A percentile compares a stretch with the other conserved stretches of the same genome.
phyloP scores from a whole-genome alignment of 2,329 filamentous ascomycete genomes.

The Volutella citrinella region DNA sequence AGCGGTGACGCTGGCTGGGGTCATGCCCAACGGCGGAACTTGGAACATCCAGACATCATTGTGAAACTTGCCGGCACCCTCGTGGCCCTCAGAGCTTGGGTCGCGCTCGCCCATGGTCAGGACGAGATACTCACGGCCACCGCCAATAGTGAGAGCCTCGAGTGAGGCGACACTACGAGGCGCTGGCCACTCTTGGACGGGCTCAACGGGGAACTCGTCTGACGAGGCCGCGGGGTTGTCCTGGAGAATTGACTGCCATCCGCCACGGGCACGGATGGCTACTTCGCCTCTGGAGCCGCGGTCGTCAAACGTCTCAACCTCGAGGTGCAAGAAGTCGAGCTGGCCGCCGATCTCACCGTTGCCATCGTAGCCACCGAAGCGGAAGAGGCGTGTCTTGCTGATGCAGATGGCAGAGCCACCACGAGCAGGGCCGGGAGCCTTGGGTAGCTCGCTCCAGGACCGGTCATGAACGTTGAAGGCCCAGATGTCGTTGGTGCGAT shows the following conservation, averaged over 20 bases:
- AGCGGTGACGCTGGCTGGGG: conserved; percentile 52
- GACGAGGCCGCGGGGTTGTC: conserved; percentile 30
- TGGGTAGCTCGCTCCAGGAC: conserved; percentile 65
- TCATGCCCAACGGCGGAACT: conserved; percentile 53
- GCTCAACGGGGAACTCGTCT: conserved; percentile 34
- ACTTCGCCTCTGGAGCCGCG: conserved; percentile 46
- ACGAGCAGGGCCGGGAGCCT: conserved; percentile 64
- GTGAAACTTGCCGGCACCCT: conserved; percentile 52
- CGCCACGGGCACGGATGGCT: conserved; percentile 46
- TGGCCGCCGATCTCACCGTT: conserved; percentile 65
- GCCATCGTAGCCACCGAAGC: conserved; percentile 80
- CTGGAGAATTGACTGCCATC: conserved; percentile 53
- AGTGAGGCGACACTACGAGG: conserved; percentile 53
- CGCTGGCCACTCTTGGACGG: conserved; percentile 45
- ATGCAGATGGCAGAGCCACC: conserved; percentile 67
- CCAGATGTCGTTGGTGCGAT: conserved; percentile 70
- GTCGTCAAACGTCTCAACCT: conserved; percentile 54
- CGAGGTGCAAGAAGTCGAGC: conserved; percentile 63
- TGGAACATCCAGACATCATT: conserved; percentile 64
- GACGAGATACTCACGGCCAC: conserved; percentile 60
- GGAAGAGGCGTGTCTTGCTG: conserved; percentile 63
- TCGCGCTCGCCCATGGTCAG: conserved; percentile 58
- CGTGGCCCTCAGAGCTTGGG: conserved; percentile 47
- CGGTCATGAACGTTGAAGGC: conserved; percentile 64
- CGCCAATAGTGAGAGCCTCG: conserved; percentile 54